Percentiles rank a stretch among this genome's conserved stretches.
phyloP scores from a whole-genome alignment of 345 rosid species.

The Capsella bursapastoris region DNA sequence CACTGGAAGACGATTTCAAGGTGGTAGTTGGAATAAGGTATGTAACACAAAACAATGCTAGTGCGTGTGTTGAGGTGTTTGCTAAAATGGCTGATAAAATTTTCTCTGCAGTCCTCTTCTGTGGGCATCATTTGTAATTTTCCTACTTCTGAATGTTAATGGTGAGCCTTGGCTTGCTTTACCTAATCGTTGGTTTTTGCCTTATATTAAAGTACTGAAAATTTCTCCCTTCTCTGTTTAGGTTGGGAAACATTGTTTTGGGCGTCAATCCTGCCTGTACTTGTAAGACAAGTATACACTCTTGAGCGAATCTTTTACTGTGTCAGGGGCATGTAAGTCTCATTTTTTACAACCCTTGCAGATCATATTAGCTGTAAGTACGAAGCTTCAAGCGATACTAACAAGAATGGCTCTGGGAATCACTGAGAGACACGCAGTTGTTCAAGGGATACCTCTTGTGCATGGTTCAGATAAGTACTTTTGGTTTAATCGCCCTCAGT shows the following conservation, averaged over 20 bases:
- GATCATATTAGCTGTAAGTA: slow-evolving; percentile 86
- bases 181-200: neutral
- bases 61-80: neutral
- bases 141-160: slow-evolving; percentile 79
- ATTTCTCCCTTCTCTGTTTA: slow-evolving; percentile 36
- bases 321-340: slow-evolving; percentile 6
- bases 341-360: slow-evolving; percentile 42
- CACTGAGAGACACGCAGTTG: slow-evolving; percentile 77
- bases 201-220: neutral
- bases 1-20: slow-evolving; percentile 90
- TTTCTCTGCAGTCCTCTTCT: slow-evolving; percentile 65
- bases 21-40: slow-evolving; percentile 82
- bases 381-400: slow-evolving; percentile 82
- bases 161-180: slow-evolving; percentile 51
- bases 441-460: slow-evolving; percentile 92
- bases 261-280: slow-evolving; percentile 75
- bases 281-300: slow-evolving; percentile 55
- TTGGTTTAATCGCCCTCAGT: slow-evolving; percentile 77
- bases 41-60: neutral
- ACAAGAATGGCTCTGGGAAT: slow-evolving; percentile 82
- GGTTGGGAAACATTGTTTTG: slow-evolving; percentile 81
- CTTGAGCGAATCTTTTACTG: slow-evolving; percentile 1
- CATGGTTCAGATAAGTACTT: slow-evolving; percentile 82
- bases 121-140: slow-evolving; percentile 87
- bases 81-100: slow-evolving; percentile 10